Evolutionary conservation across 768 basidiomycete genomes (phyloP).

Genomic region (Psilocybe subaeruginosa): DNA sequence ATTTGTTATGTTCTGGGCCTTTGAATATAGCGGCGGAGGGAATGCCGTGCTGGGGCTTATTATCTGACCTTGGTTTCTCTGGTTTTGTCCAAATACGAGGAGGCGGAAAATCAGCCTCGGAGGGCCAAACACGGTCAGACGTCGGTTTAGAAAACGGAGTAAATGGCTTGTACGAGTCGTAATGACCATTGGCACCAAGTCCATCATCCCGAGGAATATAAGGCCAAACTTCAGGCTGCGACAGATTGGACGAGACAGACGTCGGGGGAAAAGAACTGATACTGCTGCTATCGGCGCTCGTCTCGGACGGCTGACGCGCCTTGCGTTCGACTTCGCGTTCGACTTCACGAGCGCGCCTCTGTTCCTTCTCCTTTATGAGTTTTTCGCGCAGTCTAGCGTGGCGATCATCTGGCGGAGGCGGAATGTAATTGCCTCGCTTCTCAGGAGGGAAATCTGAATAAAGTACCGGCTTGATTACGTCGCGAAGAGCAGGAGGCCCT

Average conservation of each 20-base stretch:
- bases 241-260: too few species aligned
- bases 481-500: background rate
- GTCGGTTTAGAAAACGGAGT: background rate
- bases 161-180: background rate
- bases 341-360: background rate
- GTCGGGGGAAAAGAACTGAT: too few species aligned
- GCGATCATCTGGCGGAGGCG: background rate
- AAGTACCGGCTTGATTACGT: background rate
- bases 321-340: background rate
- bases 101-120: background rate
- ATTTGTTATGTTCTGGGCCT: too few species aligned
- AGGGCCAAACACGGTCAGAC: too few species aligned
- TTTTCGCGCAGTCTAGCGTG: background rate
- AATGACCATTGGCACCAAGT: too few species aligned
- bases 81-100: background rate
- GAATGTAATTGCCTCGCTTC: conserved; percentile 1
- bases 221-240: too few species aligned
- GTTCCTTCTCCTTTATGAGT: background rate
- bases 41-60: background rate
- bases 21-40: too few species aligned
- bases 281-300: background rate
- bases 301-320: background rate
- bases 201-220: too few species aligned
- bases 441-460: background rate
- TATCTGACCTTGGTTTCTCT: background rate